phyloP scores from a whole-genome alignment of 2,329 filamentous ascomycete genomes.

The Aspergillus piperis region DNA sequence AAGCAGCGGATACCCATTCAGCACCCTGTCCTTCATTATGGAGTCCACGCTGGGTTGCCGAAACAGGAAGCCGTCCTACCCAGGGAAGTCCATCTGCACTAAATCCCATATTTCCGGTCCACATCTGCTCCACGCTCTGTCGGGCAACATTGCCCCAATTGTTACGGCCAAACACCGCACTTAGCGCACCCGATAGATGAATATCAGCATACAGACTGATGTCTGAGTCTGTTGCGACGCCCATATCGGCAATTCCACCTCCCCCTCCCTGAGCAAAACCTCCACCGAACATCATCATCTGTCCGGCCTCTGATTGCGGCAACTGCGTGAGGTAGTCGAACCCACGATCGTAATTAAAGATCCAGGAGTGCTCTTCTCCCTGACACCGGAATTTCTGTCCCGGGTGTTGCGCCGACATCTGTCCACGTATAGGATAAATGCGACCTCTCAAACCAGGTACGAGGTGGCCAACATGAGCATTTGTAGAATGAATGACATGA shows the following conservation, averaged over 20 bases:
- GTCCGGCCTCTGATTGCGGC: slow-evolving; percentile 31
- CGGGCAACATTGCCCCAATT: slow-evolving; percentile 26
- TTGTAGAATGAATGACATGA: slow-evolving; percentile 61
- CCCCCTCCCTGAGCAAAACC: slow-evolving; percentile 49
- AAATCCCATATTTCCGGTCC: slow-evolving; percentile 51
- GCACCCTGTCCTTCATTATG: slow-evolving; percentile 5
- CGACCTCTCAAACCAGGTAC: slow-evolving; percentile 48
- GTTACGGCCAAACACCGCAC: slow-evolving; percentile 27
- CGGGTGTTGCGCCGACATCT: slow-evolving; percentile 47
- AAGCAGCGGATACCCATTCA: slow-evolving; percentile 34
- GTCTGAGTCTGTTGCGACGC: slow-evolving; percentile 50
- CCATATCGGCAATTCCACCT: slow-evolving; percentile 51
- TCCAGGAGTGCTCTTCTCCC: slow-evolving; percentile 52
- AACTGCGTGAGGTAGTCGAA: slow-evolving; percentile 58
- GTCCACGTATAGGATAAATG: slow-evolving; percentile 42
- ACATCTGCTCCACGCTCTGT: slow-evolving; percentile 28
- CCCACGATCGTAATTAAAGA: slow-evolving; percentile 49
- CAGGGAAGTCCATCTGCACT: slow-evolving; percentile 54
- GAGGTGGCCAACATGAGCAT: slow-evolving; percentile 55
- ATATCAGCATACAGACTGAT: slow-evolving; percentile 28
- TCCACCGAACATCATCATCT: slow-evolving; percentile 58
- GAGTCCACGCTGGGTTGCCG: slow-evolving; percentile 14
- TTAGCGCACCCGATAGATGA: slow-evolving; percentile 29
- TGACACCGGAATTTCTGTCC: slow-evolving; percentile 29
- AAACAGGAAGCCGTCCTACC: slow-evolving; percentile 47